These are phyloP conservation scores for Rusavskia elegans DNA, from an alignment of 495 filamentous ascomycete genomes.

Conservation along the genomic window DNA sequence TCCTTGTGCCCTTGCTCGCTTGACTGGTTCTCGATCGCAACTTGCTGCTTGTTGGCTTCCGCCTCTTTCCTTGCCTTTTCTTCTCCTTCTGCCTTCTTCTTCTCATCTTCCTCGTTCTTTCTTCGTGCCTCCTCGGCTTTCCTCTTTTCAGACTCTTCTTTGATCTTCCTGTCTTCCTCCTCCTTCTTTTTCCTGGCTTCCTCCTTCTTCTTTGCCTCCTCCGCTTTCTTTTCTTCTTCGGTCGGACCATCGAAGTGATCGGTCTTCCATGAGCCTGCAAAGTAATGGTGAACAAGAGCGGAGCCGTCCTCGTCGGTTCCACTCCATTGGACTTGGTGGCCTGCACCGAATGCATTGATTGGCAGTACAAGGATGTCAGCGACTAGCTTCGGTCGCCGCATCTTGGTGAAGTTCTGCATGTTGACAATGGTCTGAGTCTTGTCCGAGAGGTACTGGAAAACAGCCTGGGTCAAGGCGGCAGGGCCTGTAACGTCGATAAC, in stretches of 20 bases:
- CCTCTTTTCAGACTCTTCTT: neutral
- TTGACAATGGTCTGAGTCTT: constrained; percentile 12
- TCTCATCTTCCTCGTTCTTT: neutral
- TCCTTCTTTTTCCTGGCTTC: neutral
- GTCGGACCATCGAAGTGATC: constrained; percentile 8
- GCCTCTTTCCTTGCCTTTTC: neutral
- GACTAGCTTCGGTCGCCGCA: constrained; percentile 20
- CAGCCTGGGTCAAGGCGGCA: constrained; percentile 21
- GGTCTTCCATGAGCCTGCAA: constrained; percentile 19
- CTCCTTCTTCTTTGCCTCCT: neutral
- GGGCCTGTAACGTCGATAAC: constrained; percentile 28
- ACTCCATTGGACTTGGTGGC: constrained; percentile 13
- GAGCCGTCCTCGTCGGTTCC: constrained; percentile 11
- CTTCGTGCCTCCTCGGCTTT: neutral
- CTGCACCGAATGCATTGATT: constrained; percentile 23
- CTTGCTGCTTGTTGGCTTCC: too few relatives aligned
- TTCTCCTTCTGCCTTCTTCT: neutral
- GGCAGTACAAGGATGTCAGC: constrained; percentile 27
- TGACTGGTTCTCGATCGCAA: too few relatives aligned
- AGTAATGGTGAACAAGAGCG: constrained; percentile 19
- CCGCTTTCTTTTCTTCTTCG: neutral
- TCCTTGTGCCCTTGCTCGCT: too few relatives aligned
- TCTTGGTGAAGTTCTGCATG: constrained; percentile 14
- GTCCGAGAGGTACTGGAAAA: constrained; percentile 19
- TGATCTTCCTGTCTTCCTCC: neutral